These are phyloP conservation scores for Cyathus striatus DNA, from an alignment of 768 basidiomycete genomes.

Conservation along the genomic window DNA sequence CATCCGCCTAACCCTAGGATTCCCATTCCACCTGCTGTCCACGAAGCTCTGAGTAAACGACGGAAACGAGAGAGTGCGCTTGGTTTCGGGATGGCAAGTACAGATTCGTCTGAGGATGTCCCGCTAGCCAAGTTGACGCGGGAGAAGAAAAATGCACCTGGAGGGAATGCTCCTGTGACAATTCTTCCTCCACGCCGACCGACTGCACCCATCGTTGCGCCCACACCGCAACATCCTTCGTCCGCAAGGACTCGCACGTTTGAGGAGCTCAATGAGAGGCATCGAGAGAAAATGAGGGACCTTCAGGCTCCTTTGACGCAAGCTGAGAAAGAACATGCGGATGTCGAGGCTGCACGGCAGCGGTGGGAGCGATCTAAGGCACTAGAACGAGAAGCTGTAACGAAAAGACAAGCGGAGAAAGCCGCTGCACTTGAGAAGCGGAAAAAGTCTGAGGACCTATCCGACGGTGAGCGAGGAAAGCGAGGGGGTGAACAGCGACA, in stretches of 20 bases:
- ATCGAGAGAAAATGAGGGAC: constrained; percentile 77
- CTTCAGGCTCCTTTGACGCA: constrained; percentile 83
- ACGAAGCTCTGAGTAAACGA: constrained; percentile 67
- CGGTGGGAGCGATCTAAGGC: constrained; percentile 81
- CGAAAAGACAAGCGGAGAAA: constrained; percentile 68
- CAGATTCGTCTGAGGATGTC: constrained; percentile 43
- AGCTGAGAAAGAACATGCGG: constrained; percentile 72
- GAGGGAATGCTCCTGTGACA: constrained; percentile 31
- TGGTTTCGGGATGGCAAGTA: constrained; percentile 34
- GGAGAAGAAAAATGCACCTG: constrained; percentile 16
- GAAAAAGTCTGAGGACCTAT: constrained; percentile 37
- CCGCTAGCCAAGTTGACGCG: constrained; percentile 21
- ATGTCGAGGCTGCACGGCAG: constrained; percentile 67
- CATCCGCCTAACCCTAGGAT: constrained; percentile 44
- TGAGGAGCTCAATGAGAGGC: constrained; percentile 83
- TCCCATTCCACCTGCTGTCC: constrained; percentile 65
- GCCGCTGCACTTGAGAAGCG: constrained; percentile 50
- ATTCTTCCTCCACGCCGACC: constrained; percentile 44
- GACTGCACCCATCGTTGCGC: constrained; percentile 30
- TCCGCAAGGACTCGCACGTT: constrained; percentile 64
- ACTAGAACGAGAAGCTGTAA: constrained; percentile 70
- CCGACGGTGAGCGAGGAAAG: constrained; percentile 32
- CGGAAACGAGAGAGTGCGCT: constrained; percentile 69
- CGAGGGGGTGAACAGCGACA: constrained; percentile 21
- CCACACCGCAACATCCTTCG: constrained; percentile 45